Evolutionary conservation across 2,329 filamentous ascomycete genomes (phyloP).

Genomic region (Xylaria sp.): DNA sequence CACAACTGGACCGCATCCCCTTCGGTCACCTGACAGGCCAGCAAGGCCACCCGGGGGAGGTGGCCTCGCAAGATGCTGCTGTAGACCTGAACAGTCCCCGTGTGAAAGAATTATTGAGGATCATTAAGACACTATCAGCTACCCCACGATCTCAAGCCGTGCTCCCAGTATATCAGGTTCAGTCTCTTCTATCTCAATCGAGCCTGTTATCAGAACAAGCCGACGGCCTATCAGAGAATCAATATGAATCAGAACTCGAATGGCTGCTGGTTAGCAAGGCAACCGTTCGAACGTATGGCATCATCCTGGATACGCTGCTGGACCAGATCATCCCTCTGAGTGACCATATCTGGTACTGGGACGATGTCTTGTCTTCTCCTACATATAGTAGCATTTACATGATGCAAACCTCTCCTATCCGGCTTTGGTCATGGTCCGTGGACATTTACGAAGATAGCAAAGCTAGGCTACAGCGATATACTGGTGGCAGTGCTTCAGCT

Average conservation of each 20-base stretch:
- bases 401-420: slow-evolving; percentile 79
- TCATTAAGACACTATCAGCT: slow-evolving; percentile 73
- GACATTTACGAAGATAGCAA: slow-evolving; percentile 69
- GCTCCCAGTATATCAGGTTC: slow-evolving; percentile 63
- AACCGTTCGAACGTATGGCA: slow-evolving; percentile 85
- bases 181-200: slow-evolving; percentile 64
- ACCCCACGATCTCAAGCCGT: slow-evolving; percentile 66
- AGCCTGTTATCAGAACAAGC: slow-evolving; percentile 48
- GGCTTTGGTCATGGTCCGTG: slow-evolving; percentile 71
- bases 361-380: slow-evolving; percentile 80
- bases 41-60: slow-evolving; percentile 45
- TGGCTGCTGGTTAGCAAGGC: slow-evolving; percentile 93
- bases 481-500: slow-evolving; percentile 29
- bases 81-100: slow-evolving; percentile 55
- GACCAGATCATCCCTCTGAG: slow-evolving; percentile 82
- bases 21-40: slow-evolving; percentile 49
- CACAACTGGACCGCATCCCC: slow-evolving; percentile 66
- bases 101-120: slow-evolving; percentile 64
- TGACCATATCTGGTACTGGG: slow-evolving; percentile 95
- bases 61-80: slow-evolving; percentile 38
- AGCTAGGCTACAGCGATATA: slow-evolving; percentile 45
- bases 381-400: slow-evolving; percentile 81
- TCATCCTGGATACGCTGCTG: slow-evolving; percentile 74
- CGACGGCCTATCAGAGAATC: slow-evolving; percentile 38
- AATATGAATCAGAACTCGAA: slow-evolving; percentile 77